Conservation (phyloP, 2,329 filamentous ascomycete species). For the Hawksworthiomyces lignivorus region DNA sequence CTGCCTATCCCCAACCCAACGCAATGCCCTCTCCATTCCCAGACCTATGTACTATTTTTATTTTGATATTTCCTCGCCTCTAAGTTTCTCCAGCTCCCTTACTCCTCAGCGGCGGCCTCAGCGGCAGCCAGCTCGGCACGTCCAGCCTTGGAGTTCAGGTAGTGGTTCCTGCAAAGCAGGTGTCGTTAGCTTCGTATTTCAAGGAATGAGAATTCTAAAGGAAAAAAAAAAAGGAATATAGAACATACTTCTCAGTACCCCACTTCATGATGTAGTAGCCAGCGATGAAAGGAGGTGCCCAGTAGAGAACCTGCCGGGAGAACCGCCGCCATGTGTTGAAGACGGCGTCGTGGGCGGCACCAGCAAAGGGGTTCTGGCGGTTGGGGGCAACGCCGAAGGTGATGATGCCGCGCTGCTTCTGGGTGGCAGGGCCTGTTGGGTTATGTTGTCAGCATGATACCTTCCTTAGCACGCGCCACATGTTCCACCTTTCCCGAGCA, state of each 20-base stretch:
- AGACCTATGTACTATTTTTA: too few species aligned
- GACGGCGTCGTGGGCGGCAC: slow-evolving; percentile 68
- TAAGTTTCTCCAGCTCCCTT: too few species aligned
- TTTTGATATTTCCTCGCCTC: too few species aligned
- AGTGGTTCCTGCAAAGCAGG: slow-evolving; percentile 59
- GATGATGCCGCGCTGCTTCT: slow-evolving; percentile 52
- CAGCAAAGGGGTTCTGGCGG: slow-evolving; percentile 80
- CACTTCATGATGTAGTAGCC: slow-evolving; percentile 83
- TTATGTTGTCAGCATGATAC: neutral
- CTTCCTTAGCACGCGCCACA: too few species aligned
- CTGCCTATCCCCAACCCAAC: too few species aligned
- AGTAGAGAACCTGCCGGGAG: slow-evolving; percentile 80
- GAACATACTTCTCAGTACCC: slow-evolving; percentile 77
- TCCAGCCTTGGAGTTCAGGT: slow-evolving; percentile 72
- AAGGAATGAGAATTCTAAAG: neutral
- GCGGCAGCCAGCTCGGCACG: slow-evolving; percentile 43
- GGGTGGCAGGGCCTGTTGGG: slow-evolving; percentile 12
- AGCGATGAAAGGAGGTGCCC: slow-evolving; percentile 67
- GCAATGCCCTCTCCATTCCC: too few species aligned
- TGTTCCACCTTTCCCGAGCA: too few species aligned
- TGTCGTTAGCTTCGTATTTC: neutral
- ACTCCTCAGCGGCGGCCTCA: slow-evolving; percentile 33
- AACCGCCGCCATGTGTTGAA: slow-evolving; percentile 94
- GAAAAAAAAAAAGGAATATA: neutral
- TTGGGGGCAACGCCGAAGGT: slow-evolving; percentile 76